phyloP scores from a whole-genome alignment of 2,329 filamentous ascomycete species.

The Emergomyces pasteurianus region DNA sequence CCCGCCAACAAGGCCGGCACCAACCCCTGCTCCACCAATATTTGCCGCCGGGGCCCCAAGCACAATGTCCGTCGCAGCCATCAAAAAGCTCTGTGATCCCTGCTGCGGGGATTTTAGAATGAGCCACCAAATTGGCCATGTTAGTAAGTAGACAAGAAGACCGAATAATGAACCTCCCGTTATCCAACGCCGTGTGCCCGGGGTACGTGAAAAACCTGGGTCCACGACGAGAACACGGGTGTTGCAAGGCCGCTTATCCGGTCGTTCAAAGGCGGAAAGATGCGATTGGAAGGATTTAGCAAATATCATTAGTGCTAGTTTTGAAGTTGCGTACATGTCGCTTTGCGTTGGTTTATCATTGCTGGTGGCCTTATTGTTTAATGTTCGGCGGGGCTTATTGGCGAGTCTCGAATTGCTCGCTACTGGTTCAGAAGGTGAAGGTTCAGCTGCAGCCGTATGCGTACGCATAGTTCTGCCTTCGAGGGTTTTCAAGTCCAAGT shows the following conservation, averaged over 20 bases:
- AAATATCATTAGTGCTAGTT: slow-evolving; percentile 76
- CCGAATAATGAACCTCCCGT: slow-evolving; percentile 75
- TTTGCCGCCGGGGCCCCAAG: slow-evolving; percentile 44
- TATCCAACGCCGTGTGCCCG: slow-evolving; percentile 77
- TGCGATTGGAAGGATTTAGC: slow-evolving; percentile 88
- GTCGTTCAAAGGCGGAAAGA: slow-evolving; percentile 68
- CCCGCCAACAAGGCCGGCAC: slow-evolving; percentile 38
- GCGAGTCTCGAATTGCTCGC: slow-evolving; percentile 11
- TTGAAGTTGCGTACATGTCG: slow-evolving; percentile 50
- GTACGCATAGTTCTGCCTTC: slow-evolving; percentile 18
- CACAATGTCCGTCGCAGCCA: slow-evolving; percentile 69
- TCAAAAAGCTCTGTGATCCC: slow-evolving; percentile 77
- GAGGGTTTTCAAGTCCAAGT: slow-evolving; percentile 38
- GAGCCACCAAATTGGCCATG: slow-evolving; percentile 76
- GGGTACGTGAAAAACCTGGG: slow-evolving; percentile 72
- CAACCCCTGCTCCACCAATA: background rate
- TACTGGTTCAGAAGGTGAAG: background rate
- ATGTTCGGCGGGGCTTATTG: background rate
- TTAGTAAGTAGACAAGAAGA: slow-evolving; percentile 60
- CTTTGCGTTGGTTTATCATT: slow-evolving; percentile 2
- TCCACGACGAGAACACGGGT: slow-evolving; percentile 77
- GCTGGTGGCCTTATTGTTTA: background rate
- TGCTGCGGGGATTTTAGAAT: slow-evolving; percentile 72
- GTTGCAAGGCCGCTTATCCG: slow-evolving; percentile 72
- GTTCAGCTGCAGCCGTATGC: slow-evolving; percentile 4